phyloP scores from a whole-genome alignment of 2,329 filamentous ascomycete genomes.

The Ophioceras dolichostomum region DNA sequence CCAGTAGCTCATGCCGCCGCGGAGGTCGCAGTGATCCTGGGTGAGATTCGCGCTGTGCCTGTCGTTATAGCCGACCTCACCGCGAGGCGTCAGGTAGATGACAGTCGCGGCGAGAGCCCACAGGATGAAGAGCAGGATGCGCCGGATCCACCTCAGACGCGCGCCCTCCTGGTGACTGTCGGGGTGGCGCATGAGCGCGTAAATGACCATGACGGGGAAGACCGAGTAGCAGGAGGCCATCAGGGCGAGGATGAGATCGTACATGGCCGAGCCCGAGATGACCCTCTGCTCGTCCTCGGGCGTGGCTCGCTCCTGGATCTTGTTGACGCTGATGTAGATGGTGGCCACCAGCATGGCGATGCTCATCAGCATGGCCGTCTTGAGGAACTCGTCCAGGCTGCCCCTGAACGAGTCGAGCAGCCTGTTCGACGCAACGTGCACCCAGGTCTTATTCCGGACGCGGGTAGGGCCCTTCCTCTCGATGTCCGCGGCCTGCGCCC shows the following conservation, averaged over 20 bases:
- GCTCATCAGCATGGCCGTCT: slow-evolving; percentile 6
- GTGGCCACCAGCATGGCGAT: slow-evolving; percentile 9
- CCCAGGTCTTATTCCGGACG: neutral
- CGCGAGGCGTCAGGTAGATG: slow-evolving; percentile 6
- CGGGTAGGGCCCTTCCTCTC: neutral
- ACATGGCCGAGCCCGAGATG: slow-evolving; percentile 6
- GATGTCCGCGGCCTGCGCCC: no score
- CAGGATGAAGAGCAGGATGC: slow-evolving; percentile 5
- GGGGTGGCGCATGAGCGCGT: slow-evolving; percentile 5
- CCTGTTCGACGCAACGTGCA: slow-evolving; percentile 4
- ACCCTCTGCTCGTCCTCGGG: slow-evolving; percentile 1
- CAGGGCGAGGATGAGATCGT: slow-evolving; percentile 9
- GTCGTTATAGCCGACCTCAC: slow-evolving; percentile 8
- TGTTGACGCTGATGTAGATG: slow-evolving; percentile 5
- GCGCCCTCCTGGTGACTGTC: neutral
- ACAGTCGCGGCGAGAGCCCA: slow-evolving; percentile 6
- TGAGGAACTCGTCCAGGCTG: slow-evolving; percentile 12
- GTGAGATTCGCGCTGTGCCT: slow-evolving; percentile 1
- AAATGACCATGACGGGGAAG: slow-evolving; percentile 7
- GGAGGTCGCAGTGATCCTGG: slow-evolving; percentile 6
- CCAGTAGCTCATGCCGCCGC: slow-evolving; percentile 8
- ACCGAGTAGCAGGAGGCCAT: slow-evolving; percentile 5
- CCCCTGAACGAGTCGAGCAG: slow-evolving; percentile 13
- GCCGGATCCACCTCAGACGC: slow-evolving; percentile 6
- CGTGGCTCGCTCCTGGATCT: neutral